Evolutionary conservation across 2,329 filamentous ascomycete genomes (phyloP), one percentile per base, ranked within the genome.

Genomic region (Botrytis aclada): DNA sequence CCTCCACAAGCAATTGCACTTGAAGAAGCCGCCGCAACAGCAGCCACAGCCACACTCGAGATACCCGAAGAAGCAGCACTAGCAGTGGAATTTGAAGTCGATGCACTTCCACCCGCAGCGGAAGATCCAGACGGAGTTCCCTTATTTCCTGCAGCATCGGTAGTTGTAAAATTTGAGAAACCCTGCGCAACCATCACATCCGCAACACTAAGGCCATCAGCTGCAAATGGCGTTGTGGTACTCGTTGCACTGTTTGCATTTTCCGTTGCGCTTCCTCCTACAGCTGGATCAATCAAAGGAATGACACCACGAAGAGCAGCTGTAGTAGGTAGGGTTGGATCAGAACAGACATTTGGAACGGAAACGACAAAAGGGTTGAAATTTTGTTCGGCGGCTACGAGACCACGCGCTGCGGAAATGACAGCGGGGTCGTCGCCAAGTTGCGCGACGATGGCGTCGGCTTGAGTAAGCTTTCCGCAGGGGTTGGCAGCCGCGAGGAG

Each of bases 331-430:
- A 93, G 86, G 39, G 84, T 83, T 2, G 89, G 82, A 75, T 93
- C 89, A 54, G 84, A 86, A 82, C 91, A 93, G 79, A 93, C 87
- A 74, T 85, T 88, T 29, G 88, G 89, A 47, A 88, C 84, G 78
- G 83, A 83, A 75, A 87, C 86, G 72, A 82, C 87, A 76, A 89
- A 92, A 69, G 89, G 89, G 84, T 92, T 92, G 84, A 91, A 91
- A 86, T 93, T 92, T 82, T 91, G 89, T 84, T 92, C 90, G 6
- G 90, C 90, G 39, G 87, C 86, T 22, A 92, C 90, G 54, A 92
- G 85, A 25, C 86, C 86, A 73, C 86, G 86, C 29, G 90, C 90
- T 32, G 88, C 90, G 22, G 86, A 84, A 73, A 92, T 84, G 76
- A 90, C 89, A 74, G 85, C 83, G n/a, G 85, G 82, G 76, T 88